Base-by-base conservation (phyloP, 805 yeast species). In the Metschnikowia lochheadii region DNA sequence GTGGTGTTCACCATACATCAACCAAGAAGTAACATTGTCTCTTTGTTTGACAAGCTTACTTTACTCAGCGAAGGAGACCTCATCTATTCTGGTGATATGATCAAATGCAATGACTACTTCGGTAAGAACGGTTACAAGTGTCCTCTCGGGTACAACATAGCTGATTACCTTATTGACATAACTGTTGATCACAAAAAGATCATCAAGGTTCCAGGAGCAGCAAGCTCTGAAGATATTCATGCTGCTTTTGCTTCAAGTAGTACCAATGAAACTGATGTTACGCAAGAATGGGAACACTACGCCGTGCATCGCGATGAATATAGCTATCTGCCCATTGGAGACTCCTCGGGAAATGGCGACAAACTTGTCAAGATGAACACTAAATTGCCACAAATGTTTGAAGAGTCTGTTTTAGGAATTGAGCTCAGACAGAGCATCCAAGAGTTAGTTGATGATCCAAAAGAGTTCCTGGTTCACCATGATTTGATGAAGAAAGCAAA, bases 1-100 rank as follows among this genome's bases (percentile, higher is more conserved):
- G 83, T 94, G 44, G 81, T 94, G 1, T 86, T 94, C 64, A 89
- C 99, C 0, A 94, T 94, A 56, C 99, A 94, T 70, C 99, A 94
- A 65, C 99, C 99, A 10, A 79, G 99, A 62, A 88, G 97, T 50
- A 94, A 94, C 63, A 92, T 94, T 64, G 97, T 94, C 33, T 84
- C 96, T 0, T 70, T 89, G 50, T 94, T 94, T 67, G 97, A 92
- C 63, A 84, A 85, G 59, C 76, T 94, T 44, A 67, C 92, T 1
- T 72, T 94, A 45, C 74, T 94, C 48, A 85, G 96, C 23, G 86
- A 86, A 55, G 98, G 99, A 53, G 83, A 83, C 56, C 72, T 89
- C 65, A 85, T 91, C 2, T 94, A 87, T 63, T 88, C 96, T 0
- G 99, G 99, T 15, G 83, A 81, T n/a, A 85, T 86, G 78, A 70